Conservation (phyloP, 1,139 yeast genomes). For the Magnusiomyces fungicola region DNA sequence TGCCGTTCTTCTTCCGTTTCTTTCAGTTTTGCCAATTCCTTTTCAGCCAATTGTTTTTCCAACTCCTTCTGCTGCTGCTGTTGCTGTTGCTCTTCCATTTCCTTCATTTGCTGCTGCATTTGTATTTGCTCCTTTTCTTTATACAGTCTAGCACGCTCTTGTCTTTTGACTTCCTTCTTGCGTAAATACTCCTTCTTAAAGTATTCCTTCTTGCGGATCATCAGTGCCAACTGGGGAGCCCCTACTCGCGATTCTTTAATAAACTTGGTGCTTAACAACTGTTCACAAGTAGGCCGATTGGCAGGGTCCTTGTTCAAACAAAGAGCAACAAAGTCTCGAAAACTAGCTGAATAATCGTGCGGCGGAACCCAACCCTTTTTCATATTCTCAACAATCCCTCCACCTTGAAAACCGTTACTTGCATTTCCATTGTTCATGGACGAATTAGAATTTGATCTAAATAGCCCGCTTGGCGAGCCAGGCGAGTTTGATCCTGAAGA, state of each 20-base stretch:
- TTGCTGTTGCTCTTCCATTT: slow-evolving; percentile 4
- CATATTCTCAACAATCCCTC: too few species aligned
- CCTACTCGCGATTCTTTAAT: slow-evolving; percentile 4
- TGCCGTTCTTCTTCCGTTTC: neutral
- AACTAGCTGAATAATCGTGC: slow-evolving; percentile 39
- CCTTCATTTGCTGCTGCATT: slow-evolving; percentile 1
- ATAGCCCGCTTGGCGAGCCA: neutral
- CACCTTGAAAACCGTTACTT: neutral
- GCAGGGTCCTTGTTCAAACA: slow-evolving; percentile 55
- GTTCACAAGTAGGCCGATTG: slow-evolving; percentile 33
- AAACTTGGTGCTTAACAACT: slow-evolving; percentile 18
- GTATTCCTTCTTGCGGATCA: slow-evolving; percentile 8
- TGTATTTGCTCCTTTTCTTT: too few species aligned
- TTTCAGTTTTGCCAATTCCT: neutral
- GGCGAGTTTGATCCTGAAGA: neutral
- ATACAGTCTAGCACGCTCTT: slow-evolving; percentile 1
- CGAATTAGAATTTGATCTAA: neutral
- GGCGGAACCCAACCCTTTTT: slow-evolving; percentile 15
- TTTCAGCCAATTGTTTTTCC: neutral
- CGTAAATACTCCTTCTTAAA: slow-evolving; percentile 8
- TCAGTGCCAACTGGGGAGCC: neutral
- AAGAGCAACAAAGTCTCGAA: slow-evolving; percentile 51
- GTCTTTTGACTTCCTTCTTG: slow-evolving; percentile 6
- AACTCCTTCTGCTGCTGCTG: neutral
- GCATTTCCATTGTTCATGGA: neutral